Base-by-base conservation (phyloP, 2,329 filamentous ascomycete species). In the Penicillium sp. region DNA sequence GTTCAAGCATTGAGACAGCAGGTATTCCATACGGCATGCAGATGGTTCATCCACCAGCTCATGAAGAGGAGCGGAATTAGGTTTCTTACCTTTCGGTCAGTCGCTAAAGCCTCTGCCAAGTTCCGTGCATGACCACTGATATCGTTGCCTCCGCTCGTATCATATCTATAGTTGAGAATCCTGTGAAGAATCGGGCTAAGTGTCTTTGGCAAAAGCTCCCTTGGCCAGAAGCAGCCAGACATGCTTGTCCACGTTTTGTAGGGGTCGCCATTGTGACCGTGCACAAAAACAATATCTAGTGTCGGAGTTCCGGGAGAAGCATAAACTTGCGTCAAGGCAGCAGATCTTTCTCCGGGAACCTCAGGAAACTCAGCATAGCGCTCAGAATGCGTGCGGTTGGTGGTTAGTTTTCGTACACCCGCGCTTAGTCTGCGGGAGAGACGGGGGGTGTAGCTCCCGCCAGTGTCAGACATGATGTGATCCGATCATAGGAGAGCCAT, bases 151-250 rank as follows among this genome's bases (percentile, higher is more conserved):
- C 8, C 12, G 5, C 4, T 88, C 28, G 89, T 88, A 73, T 92
- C 91, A 73, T 92, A 92, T 28, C 89, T 89, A 71, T 91, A 92
- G 0, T 89, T 88, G 58, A 92, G 77, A 22, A 92, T 80, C 53
- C 91, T 86, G 57, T 87, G 88, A 28, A 83, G 83, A 9, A 81
- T 80, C 8, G 81, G 78, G 58, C 81, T 82, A n/a, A 92, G 79
- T 2, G 88, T 83, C 0, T 78, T 72, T 0, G 89, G 89, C 1
- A 92, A 81, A 15, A 92, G 82, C 62, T 91, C 86, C 15, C 81
- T 77, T 0, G 90, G 90, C 90, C 90, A 92, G 76, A 89, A 91
- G 37, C 86, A 80, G 45, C 82, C 83, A 10, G 70, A 78, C 60
- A 78, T 76, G 17, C 80, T 79, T 0, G 81, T 80, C 83, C 89